phyloP scores from a whole-genome alignment of 2,329 filamentous ascomycete genomes.

The Colletotrichum navitas region DNA sequence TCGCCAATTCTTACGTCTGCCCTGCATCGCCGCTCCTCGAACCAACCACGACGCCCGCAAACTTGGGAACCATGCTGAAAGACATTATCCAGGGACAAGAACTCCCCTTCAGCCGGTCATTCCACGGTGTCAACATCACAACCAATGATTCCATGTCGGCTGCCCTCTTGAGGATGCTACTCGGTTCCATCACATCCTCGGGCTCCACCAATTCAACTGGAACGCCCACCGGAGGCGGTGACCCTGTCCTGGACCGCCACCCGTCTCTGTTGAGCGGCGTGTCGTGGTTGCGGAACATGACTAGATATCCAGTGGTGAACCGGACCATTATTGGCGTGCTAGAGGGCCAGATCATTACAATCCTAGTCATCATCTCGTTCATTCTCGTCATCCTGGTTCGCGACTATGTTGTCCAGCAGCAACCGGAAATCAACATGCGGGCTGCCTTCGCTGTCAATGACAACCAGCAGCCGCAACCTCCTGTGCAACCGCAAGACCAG shows the following conservation, averaged over 20 bases:
- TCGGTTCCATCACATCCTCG: conserved; percentile 46
- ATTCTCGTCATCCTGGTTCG: conserved; percentile 97
- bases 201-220: conserved; percentile 36
- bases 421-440: conserved; percentile 89
- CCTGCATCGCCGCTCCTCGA: conserved; percentile 53
- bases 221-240: conserved; percentile 27
- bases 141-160: conserved; percentile 51
- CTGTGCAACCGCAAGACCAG: conserved; percentile 17
- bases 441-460: conserved; percentile 62
- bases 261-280: conserved; percentile 69
- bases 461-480: conserved; percentile 25
- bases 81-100: conserved; percentile 48
- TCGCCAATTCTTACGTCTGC: conserved; percentile 48
- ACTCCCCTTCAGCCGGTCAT: conserved; percentile 46
- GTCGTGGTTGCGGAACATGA: conserved; percentile 70
- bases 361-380: conserved; percentile 91
- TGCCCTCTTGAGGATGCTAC: conserved; percentile 48
- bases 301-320: conserved; percentile 79
- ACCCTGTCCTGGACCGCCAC: conserved; percentile 44
- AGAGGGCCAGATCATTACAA: conserved; percentile 93
- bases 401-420: conserved; percentile 98
- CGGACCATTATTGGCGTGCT: conserved; percentile 83
- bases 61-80: conserved; percentile 52
- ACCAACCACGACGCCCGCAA: conserved; percentile 45
- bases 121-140: conserved; percentile 51